A percentile compares a stretch with the other conserved stretches of the same genome.
phyloP scores from a whole-genome alignment of 148 eudicot genomes.

The Dianthus caryophyllus region DNA sequence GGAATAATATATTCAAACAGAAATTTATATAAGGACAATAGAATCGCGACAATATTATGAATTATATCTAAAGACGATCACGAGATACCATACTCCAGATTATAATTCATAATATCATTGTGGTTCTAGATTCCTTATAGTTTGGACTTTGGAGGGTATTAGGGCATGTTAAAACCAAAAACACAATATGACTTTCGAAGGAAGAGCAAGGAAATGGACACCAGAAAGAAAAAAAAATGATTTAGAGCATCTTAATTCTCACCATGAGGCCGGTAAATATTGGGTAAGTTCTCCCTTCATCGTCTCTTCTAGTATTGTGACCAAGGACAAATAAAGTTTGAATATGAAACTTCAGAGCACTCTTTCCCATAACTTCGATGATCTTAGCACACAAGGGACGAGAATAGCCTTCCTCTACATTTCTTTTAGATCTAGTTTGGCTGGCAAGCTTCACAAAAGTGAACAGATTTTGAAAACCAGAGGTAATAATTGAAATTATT shows the following conservation, averaged over 20 bases:
- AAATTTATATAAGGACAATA: too few relatives aligned
- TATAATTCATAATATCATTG: too few relatives aligned
- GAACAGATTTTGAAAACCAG: constrained; percentile 11
- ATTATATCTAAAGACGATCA: too few relatives aligned
- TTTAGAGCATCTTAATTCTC: constrained; percentile 26
- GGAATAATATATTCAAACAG: too few relatives aligned
- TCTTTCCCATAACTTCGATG: constrained; percentile 49
- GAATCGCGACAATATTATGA: too few relatives aligned
- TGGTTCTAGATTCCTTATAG: too few relatives aligned
- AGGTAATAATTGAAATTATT: constrained; percentile 18
- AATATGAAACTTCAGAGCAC: constrained; percentile 59
- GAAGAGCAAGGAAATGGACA: too few relatives aligned
- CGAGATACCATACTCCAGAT: too few relatives aligned
- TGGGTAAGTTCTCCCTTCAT: constrained; percentile 57
- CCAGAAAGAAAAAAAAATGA: neutral
- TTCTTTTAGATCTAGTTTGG: constrained; percentile 22
- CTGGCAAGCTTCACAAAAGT: constrained; percentile 36
- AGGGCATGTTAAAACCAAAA: neutral
- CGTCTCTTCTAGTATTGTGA: constrained; percentile 73
- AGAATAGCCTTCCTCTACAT: constrained; percentile 52
- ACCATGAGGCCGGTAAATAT: constrained; percentile 78
- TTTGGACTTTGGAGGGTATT: neutral
- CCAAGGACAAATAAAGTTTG: constrained; percentile 73
- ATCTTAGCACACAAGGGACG: constrained; percentile 74
- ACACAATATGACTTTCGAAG: neutral